phyloP scores from a whole-genome alignment of 2,329 filamentous ascomycete species.

The Arthrobotrys megalospora region DNA sequence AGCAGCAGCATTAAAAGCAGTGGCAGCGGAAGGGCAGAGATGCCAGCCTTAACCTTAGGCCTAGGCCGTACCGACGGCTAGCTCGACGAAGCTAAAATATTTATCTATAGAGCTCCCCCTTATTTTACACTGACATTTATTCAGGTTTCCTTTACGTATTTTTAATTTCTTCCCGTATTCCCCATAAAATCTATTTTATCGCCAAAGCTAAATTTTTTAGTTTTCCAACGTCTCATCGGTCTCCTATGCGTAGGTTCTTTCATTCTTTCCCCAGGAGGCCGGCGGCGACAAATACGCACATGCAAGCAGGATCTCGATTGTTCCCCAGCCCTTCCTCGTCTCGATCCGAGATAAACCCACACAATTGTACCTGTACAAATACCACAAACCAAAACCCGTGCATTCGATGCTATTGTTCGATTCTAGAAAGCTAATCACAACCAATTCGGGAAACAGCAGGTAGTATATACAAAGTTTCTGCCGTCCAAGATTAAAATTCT shows the following conservation, averaged over 20 bases:
- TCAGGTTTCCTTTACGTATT: slow-evolving; percentile 8
- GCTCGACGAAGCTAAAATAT: slow-evolving; percentile 30
- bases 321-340: slow-evolving; percentile 16
- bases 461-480: slow-evolving; percentile 44
- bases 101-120: slow-evolving; percentile 23
- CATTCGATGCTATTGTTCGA: slow-evolving; percentile 6
- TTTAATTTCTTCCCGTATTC: slow-evolving; percentile 11
- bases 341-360: not conserved
- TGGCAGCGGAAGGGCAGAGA: slow-evolving; percentile 2
- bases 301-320: slow-evolving; percentile 18
- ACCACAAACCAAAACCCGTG: slow-evolving; percentile 12
- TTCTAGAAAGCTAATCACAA: slow-evolving; percentile 25
- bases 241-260: not conserved
- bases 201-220: slow-evolving; percentile 8
- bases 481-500: slow-evolving; percentile 39
- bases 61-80: slow-evolving; percentile 6
- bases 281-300: slow-evolving; percentile 12
- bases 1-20: not conserved
- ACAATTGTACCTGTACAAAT: slow-evolving; percentile 13
- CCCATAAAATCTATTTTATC: not conserved
- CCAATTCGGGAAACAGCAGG: slow-evolving; percentile 49
- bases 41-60: not conserved
- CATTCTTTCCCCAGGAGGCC: not conserved
- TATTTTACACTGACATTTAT: slow-evolving; percentile 4
- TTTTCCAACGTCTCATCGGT: slow-evolving; percentile 4